These are phyloP conservation scores for Tripterygium wilfordii DNA, from an alignment of 177 flowering plant species.

Conservation along the genomic window DNA sequence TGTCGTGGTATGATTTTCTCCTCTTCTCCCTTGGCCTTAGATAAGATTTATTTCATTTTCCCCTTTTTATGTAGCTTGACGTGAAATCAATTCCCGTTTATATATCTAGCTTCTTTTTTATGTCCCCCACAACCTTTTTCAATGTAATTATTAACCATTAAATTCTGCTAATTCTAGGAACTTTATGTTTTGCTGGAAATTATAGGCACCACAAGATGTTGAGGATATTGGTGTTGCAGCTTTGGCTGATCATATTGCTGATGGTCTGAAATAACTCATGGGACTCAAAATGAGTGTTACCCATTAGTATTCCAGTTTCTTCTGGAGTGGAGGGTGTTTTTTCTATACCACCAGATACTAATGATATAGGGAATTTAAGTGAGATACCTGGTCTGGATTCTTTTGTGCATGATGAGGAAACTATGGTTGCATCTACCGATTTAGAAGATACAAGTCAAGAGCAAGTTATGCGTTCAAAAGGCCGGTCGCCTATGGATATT, in stretches of 20 bases:
- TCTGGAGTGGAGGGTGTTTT: constrained; percentile 23
- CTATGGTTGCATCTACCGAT: constrained; percentile 29
- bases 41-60: no score
- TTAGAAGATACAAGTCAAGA: constrained; percentile 50
- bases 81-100: no score
- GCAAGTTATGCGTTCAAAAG: constrained; percentile 29
- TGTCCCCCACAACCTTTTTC: no score
- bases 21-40: no score
- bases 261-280: constrained; percentile 15
- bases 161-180: no score
- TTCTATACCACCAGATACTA: constrained; percentile 26
- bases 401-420: constrained; percentile 27
- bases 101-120: no score
- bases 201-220: constrained; percentile 28
- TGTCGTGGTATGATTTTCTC: constrained; percentile 22
- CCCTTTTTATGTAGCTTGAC: no score
- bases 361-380: constrained; percentile 38
- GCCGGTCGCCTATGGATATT: constrained; percentile 23
- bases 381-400: constrained; percentile 82
- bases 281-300: constrained; percentile 13
- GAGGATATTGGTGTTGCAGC: constrained; percentile 21
- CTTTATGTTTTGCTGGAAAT: no score
- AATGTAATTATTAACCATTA: no score
- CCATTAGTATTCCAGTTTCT: constrained; percentile 20
- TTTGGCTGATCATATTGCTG: constrained; percentile 11